phyloP scores from a whole-genome alignment of 164 flowering plant genomes.

The Nelumbo lutea region DNA sequence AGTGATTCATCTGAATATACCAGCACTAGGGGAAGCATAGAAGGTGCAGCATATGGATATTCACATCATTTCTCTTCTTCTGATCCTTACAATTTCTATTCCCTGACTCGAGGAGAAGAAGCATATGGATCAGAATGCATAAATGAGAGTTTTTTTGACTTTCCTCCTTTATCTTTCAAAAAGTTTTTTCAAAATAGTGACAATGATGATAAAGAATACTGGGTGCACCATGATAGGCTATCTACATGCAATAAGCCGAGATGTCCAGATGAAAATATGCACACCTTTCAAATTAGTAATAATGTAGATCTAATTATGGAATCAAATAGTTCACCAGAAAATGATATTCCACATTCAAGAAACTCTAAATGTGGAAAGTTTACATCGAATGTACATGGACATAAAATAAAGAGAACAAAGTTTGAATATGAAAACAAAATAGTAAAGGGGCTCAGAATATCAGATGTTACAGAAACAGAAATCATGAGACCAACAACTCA shows the following conservation, averaged over 20 bases:
- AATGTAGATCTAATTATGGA: conserved; percentile 67
- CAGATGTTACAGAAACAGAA: conserved; percentile 45
- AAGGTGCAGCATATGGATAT: conserved; percentile 42
- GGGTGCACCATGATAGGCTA: conserved; percentile 21
- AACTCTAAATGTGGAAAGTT: conserved; percentile 39
- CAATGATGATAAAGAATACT: conserved; percentile 20
- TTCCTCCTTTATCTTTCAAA: conserved; percentile 68
- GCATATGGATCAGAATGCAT: conserved; percentile 23
- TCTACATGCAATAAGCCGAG: conserved; percentile 23
- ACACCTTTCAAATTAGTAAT: conserved; percentile 64
- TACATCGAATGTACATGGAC: conserved; percentile 22
- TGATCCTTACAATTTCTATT: conserved; percentile 25
- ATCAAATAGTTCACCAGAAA: conserved; percentile 33
- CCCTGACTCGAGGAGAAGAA: conserved; percentile 29
- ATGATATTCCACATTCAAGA: conserved; percentile 17
- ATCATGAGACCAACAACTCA: conserved; percentile 23
- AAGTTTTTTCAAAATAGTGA: conserved; percentile 52
- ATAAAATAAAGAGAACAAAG: conserved; percentile 20
- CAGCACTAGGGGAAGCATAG: conserved; percentile 50
- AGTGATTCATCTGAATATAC: conserved; percentile 50
- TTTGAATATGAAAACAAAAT: conserved; percentile 29
- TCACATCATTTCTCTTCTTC: conserved; percentile 32
- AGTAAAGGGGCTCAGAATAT: conserved; percentile 39
- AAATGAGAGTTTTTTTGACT: conserved; percentile 46
- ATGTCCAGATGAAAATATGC: conserved; percentile 49